These are phyloP conservation scores for Aspergillus niger DNA, from an alignment of 2,329 filamentous ascomycete species.

Conservation along the genomic window DNA sequence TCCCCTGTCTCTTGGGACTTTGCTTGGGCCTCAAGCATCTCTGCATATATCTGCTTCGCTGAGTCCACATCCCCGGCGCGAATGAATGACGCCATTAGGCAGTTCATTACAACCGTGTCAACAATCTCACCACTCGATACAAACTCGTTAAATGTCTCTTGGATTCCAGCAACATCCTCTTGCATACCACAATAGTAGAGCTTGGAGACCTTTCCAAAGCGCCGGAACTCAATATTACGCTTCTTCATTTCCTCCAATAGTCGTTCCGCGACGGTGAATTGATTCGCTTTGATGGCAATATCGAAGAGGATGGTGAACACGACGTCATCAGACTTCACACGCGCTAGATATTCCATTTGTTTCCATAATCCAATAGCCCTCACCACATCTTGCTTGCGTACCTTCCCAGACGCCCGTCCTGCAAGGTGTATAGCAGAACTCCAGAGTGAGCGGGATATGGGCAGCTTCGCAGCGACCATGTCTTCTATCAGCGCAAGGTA, in stretches of 20 bases:
- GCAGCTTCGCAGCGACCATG: conserved; percentile 71
- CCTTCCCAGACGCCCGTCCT: conserved; percentile 65
- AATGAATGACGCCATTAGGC: conserved; percentile 77
- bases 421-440: conserved; percentile 80
- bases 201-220: conserved; percentile 77
- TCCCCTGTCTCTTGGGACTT: conserved; percentile 37
- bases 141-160: conserved; percentile 77
- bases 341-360: conserved; percentile 79
- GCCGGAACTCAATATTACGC: conserved; percentile 69
- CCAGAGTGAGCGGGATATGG: conserved; percentile 72
- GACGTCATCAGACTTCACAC: conserved; percentile 67
- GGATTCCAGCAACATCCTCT: conserved; percentile 71
- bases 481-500: conserved; percentile 85
- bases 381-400: conserved; percentile 63
- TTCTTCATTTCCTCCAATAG: conserved; percentile 77
- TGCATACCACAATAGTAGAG: conserved; percentile 83
- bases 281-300: conserved; percentile 79
- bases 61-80: conserved; percentile 72
- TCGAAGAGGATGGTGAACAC: conserved; percentile 95
- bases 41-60: conserved; percentile 77
- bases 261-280: conserved; percentile 80
- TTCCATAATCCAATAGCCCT: conserved; percentile 77
- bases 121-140: conserved; percentile 85
- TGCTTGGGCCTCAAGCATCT: conserved; percentile 71
- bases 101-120: conserved; percentile 83